phyloP scores from a whole-genome alignment of 176 grass and related monocot species.

The Oryza rufipogon region DNA sequence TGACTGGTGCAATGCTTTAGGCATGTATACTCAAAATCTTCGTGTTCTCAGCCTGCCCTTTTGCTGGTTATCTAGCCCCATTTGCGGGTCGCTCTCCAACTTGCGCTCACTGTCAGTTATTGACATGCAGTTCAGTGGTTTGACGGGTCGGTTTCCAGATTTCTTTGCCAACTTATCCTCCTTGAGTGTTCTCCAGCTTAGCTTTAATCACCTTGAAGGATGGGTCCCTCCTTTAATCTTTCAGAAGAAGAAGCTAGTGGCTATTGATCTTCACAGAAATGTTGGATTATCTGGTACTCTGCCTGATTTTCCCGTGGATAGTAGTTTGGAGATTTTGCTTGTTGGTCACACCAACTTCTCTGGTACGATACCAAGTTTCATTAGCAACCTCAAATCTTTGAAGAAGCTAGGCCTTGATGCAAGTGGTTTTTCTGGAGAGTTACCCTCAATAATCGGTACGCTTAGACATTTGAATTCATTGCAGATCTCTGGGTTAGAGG shows the following conservation, averaged over 20 bases:
- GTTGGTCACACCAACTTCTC: slow-evolving; percentile 44
- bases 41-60: slow-evolving; percentile 35
- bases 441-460: not conserved
- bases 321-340: slow-evolving; percentile 35
- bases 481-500: not conserved
- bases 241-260: slow-evolving; percentile 27
- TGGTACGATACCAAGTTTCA: slow-evolving; percentile 15
- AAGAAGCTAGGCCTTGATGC: slow-evolving; percentile 19
- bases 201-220: slow-evolving; percentile 35
- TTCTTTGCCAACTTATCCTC: slow-evolving; percentile 39
- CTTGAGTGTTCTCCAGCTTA: slow-evolving; percentile 30
- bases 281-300: slow-evolving; percentile 25
- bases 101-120: slow-evolving; percentile 33
- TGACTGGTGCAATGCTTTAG: slow-evolving; percentile 30
- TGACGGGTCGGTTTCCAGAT: slow-evolving; percentile 36
- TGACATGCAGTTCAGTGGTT: slow-evolving; percentile 27
- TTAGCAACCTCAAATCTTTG: slow-evolving; percentile 36
- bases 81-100: slow-evolving; percentile 23
- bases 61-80: slow-evolving; percentile 29
- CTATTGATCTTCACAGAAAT: slow-evolving; percentile 42
- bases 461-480: slow-evolving; percentile 20
- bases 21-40: not conserved
- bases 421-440: not conserved
- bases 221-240: slow-evolving; percentile 27
- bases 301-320: slow-evolving; percentile 29